A percentile compares a stretch with the other conserved stretches of the same genome.
Conservation (phyloP, 192 early-diverging fungal species). For the Rhizoclosmatium sp. region DNA sequence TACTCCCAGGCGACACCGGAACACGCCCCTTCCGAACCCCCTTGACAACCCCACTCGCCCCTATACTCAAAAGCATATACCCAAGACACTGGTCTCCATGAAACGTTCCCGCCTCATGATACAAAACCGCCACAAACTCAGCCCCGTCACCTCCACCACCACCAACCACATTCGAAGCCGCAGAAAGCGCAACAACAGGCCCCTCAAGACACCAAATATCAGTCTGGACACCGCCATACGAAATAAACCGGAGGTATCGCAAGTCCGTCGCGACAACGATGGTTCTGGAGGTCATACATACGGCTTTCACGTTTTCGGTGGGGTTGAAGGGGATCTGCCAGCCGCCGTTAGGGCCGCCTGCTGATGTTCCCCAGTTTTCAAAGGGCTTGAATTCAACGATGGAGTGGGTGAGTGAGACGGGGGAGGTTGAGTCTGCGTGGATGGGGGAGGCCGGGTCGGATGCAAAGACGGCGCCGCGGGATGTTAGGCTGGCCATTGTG, state of each 20-base stretch:
- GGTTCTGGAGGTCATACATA: conserved; percentile 75
- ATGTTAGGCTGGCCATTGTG: conserved; percentile 76
- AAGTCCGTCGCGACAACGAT: conserved; percentile 76
- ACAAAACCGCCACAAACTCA: conserved; percentile 54
- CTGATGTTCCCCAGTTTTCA: conserved; percentile 78
- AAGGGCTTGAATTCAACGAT: conserved; percentile 58
- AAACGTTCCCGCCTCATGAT: conserved; percentile 56
- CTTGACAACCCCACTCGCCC: conserved; percentile 37
- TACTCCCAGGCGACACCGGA: conserved; percentile 67
- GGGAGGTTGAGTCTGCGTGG: not conserved
- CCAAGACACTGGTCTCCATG: conserved; percentile 62
- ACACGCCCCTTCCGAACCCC: conserved; percentile 66
- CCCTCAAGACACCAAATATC: conserved; percentile 72
- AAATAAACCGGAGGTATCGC: conserved; percentile 82
- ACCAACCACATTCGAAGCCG: conserved; percentile 8
- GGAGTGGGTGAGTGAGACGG: not conserved
- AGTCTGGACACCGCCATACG: conserved; percentile 79
- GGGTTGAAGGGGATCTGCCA: conserved; percentile 6
- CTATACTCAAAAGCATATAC: conserved; percentile 73
- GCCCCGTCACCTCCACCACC: conserved; percentile 4
- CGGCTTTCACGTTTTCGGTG: conserved; percentile 42
- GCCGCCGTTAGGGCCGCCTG: conserved; percentile 68
- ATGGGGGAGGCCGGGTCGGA: conserved; percentile 47
- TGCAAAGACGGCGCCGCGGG: conserved; percentile 79
- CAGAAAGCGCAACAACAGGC: conserved; percentile 48